These are phyloP conservation scores for Colletotrichum liriopes DNA, from an alignment of 2,329 filamentous ascomycete genomes.

Conservation along the genomic window DNA sequence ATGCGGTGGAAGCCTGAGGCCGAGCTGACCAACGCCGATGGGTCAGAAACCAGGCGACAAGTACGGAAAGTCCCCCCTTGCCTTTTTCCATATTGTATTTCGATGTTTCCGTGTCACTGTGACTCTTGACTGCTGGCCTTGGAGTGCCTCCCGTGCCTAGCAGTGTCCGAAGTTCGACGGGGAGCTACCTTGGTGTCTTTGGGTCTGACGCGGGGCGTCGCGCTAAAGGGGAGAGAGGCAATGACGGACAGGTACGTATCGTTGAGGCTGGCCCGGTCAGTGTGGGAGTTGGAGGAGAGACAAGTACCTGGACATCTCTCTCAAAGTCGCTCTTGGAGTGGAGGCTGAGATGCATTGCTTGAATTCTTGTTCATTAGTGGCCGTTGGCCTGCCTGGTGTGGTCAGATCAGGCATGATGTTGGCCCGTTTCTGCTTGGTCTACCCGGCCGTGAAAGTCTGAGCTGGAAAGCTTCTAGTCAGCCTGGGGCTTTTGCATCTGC, in stretches of 20 bases:
- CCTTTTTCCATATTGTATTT: too few species aligned
- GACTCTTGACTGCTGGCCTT: too few species aligned
- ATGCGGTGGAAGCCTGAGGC: too few species aligned
- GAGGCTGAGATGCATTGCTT: neutral
- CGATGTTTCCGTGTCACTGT: too few species aligned
- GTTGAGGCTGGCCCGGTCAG: too few species aligned
- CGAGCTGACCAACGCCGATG: too few species aligned
- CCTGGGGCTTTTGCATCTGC: neutral
- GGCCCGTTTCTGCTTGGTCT: neutral
- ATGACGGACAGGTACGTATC: too few species aligned
- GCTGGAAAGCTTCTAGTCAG: neutral
- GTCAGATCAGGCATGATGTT: constrained; percentile 6
- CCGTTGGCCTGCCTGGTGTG: neutral
- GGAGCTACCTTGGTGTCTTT: neutral
- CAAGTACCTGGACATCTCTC: neutral
- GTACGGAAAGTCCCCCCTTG: too few species aligned
- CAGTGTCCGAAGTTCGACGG: too few species aligned
- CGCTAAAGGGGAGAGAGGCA: neutral
- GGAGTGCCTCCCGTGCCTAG: too few species aligned
- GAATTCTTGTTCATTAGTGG: neutral
- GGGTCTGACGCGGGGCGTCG: neutral
- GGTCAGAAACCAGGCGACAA: too few species aligned
- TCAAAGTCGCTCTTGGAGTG: neutral
- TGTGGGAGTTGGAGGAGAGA: too few species aligned
- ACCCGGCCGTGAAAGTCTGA: neutral